phyloP scores from a whole-genome alignment of 495 filamentous ascomycete species.

The Penicillium atrosanguineum region DNA sequence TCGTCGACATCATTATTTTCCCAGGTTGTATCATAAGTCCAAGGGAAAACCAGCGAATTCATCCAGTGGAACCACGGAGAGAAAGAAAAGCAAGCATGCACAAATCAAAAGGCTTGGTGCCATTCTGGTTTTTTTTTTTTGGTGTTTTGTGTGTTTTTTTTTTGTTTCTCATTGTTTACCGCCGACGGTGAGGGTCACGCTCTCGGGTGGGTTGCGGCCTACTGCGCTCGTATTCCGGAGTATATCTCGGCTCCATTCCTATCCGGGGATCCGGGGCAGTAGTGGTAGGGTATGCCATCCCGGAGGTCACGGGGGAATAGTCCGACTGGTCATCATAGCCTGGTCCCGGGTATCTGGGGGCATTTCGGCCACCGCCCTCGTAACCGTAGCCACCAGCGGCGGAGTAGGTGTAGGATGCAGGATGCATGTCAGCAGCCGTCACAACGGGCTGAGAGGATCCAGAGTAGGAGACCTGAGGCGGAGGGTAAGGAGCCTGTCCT shows the following conservation, averaged over 20 bases:
- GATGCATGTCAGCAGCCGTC: constrained; percentile 38
- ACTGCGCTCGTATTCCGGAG: constrained; percentile 46
- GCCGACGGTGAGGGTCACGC: constrained; percentile 41
- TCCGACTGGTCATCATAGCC: constrained; percentile 47
- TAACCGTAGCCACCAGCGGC: constrained; percentile 35
- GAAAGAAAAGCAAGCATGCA: constrained; percentile 9
- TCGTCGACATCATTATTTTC: constrained; percentile 25
- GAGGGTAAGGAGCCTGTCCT: constrained; percentile 36
- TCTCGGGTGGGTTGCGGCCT: constrained; percentile 45
- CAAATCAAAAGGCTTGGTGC: constrained; percentile 8
- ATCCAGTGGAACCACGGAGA: constrained; percentile 20
- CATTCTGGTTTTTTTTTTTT: not conserved
- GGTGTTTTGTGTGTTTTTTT: constrained; percentile 2
- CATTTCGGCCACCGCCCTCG: constrained; percentile 43
- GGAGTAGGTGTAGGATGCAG: constrained; percentile 42
- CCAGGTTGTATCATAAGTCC: constrained; percentile 19
- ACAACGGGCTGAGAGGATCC: constrained; percentile 36
- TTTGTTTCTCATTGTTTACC: constrained; percentile 25
- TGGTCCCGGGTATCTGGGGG: constrained; percentile 46
- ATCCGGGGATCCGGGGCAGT: constrained; percentile 47
- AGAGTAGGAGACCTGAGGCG: constrained; percentile 39
- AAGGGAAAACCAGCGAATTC: constrained; percentile 11
- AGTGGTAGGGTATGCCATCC: constrained; percentile 44
- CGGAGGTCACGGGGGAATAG: constrained; percentile 43
- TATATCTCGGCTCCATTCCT: constrained; percentile 51